phyloP scores from a whole-genome alignment of 495 filamentous ascomycete species.

The Tuber magnatum region DNA sequence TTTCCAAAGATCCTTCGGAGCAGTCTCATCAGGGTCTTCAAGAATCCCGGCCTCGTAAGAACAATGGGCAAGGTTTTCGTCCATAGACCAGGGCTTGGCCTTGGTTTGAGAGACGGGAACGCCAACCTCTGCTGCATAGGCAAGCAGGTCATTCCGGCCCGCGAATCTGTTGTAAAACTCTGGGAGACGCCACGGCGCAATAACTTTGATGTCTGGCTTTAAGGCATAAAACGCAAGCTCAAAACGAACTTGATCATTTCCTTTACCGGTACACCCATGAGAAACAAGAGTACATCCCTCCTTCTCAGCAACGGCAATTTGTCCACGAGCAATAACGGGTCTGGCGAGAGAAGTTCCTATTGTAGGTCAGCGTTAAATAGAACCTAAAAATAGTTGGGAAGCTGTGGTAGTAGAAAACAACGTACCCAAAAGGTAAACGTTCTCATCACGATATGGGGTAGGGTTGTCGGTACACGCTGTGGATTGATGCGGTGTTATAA shows the following conservation, averaged over 20 bases:
- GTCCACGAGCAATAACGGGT: constrained; percentile 78
- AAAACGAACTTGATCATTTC: constrained; percentile 83
- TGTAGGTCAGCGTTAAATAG: background rate
- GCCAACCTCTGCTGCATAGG: constrained; percentile 68
- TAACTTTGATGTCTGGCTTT: constrained; percentile 71
- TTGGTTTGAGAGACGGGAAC: constrained; percentile 87
- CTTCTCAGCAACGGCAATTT: constrained; percentile 64
- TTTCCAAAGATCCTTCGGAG: constrained; percentile 81
- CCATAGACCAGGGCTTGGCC: constrained; percentile 76
- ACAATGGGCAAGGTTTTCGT: constrained; percentile 89
- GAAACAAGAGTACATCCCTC: constrained; percentile 61
- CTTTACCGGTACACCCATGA: constrained; percentile 82
- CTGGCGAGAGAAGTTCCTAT: constrained; percentile 68
- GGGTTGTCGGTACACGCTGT: no score
- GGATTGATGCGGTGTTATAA: no score
- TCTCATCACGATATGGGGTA: no score
- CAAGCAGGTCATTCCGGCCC: constrained; percentile 80
- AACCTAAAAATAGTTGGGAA: background rate
- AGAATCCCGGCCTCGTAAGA: constrained; percentile 79
- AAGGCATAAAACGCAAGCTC: constrained; percentile 66
- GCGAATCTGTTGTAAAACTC: constrained; percentile 75
- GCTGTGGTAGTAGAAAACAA: background rate
- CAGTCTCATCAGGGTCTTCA: constrained; percentile 57
- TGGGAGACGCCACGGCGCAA: constrained; percentile 81
- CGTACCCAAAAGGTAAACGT: constrained; percentile 65